These are phyloP conservation scores for Prunus dulcis DNA, from an alignment of 306 rosid species.

Conservation along the genomic window DNA sequence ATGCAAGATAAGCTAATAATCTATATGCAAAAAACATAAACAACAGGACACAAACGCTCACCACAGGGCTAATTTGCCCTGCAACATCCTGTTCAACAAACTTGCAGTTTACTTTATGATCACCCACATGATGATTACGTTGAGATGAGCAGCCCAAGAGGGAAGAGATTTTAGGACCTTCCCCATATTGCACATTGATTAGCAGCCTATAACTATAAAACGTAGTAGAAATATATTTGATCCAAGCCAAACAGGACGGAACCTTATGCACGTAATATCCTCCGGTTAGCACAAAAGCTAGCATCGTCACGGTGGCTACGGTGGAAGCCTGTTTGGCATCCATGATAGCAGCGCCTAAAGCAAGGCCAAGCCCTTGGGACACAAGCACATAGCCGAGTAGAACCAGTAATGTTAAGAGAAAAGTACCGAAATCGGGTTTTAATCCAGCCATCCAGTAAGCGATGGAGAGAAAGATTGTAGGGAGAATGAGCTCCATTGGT, in stretches of 20 bases:
- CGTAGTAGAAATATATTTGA: constrained; percentile 72
- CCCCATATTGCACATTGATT: constrained; percentile 68
- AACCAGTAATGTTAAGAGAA: constrained; percentile 48
- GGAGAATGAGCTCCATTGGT: constrained; percentile 93
- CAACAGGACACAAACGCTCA: constrained; percentile 51
- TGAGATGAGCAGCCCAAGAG: constrained; percentile 52
- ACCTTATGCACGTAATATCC: constrained; percentile 86
- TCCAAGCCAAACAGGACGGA: constrained; percentile 72
- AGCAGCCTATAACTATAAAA: constrained; percentile 68
- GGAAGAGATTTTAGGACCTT: constrained; percentile 49
- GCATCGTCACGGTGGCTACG: constrained; percentile 74
- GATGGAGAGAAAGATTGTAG: constrained; percentile 56
- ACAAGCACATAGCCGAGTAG: constrained; percentile 72
- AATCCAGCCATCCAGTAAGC: constrained; percentile 86
- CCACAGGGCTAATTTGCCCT: constrained; percentile 61
- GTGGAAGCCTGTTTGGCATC: constrained; percentile 92
- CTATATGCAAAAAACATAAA: constrained; percentile 83
- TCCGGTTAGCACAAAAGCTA: constrained; percentile 82
- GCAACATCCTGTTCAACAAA: constrained; percentile 75
- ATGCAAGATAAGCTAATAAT: constrained; percentile 67
- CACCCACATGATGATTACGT: neutral
- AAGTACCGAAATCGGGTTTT: constrained; percentile 55
- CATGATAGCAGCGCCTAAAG: constrained; percentile 83
- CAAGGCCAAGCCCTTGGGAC: constrained; percentile 93
- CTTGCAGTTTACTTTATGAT: constrained; percentile 42